Evolutionary conservation across 768 basidiomycete genomes (phyloP), one percentile per base, ranked within the genome.

Genomic region (Russula earlei): DNA sequence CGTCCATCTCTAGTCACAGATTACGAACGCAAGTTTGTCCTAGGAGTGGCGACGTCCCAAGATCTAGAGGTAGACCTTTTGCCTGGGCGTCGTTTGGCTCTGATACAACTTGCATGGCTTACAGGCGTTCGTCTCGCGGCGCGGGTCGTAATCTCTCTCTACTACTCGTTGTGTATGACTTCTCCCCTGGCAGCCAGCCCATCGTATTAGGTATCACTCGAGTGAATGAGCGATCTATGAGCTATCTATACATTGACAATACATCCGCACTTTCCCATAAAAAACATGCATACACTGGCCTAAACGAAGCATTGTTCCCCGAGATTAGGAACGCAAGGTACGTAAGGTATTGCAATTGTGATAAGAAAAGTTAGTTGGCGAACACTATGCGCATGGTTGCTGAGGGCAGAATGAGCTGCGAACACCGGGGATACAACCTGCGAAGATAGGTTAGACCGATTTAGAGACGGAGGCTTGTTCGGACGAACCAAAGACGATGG

Each of bases 11-110:
- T 59, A 92, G 93, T 95, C 36, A 94, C 93, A 5, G 93, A 96
- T 68, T 70, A 72, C 44, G 76, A 76, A 49, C 81, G 88, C 54
- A 90, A 91, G 66, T 92, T 92, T 56, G 88, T 92, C 4, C 77
- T 91, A 15, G 90, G 76, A 1, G 82, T 92, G 0, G 89, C 85
- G 1, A 92, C 90, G 19, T 66, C 72, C 17, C 82, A 90, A 27
- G 90, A 92, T 66, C 71, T 92, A 19, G 80, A 88, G 65, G 71
- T 70, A 29, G 61, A 24, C 6, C 19, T 25, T 24, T 27, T 48
- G 7, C 25, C n/a, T 37, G 11, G 36, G 19, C 5, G 31, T 20
- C 7, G 6, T 22, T 42, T 24, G 20, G 14, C 43, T 17, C n/a
- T 46, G 24, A 52, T 71, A 46, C 69, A 58, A 67, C 55, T 9